A percentile compares a stretch with the other conserved stretches of the same genome.
Conservation (phyloP, 495 filamentous ascomycete species). For the Beverwykella pulmonaria region DNA sequence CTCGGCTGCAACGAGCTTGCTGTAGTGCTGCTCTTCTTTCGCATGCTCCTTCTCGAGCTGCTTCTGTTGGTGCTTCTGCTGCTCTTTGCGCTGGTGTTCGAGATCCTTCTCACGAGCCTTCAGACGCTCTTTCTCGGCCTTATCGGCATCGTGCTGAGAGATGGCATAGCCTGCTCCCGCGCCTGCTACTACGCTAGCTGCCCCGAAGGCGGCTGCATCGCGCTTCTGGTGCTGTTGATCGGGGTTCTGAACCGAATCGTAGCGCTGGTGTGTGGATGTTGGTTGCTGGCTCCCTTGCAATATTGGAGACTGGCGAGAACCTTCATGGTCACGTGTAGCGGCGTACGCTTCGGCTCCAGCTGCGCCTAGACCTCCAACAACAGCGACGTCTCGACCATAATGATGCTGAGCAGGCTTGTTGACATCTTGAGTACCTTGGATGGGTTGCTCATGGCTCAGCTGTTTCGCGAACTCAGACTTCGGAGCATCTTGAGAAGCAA, state of each 20-base stretch:
- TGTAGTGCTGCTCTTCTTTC: slow-evolving; percentile 24
- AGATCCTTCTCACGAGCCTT: slow-evolving; percentile 21
- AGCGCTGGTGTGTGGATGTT: slow-evolving; percentile 7
- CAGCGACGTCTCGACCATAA: slow-evolving; percentile 30
- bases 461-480: not conserved
- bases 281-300: slow-evolving; percentile 5
- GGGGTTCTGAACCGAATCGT: slow-evolving; percentile 23
- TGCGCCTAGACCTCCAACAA: slow-evolving; percentile 23
- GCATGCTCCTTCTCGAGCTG: slow-evolving; percentile 26
- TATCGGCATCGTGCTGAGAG: slow-evolving; percentile 37
- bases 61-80: slow-evolving; percentile 34
- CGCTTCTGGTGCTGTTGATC: slow-evolving; percentile 21
- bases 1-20: slow-evolving; percentile 21
- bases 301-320: not conserved
- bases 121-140: slow-evolving; percentile 31
- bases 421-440: not conserved
- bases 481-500: slow-evolving; percentile 2
- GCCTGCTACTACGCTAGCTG: slow-evolving; percentile 20
- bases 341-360: slow-evolving; percentile 23
- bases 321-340: not conserved
- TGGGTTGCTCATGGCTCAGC: not conserved
- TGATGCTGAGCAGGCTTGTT: slow-evolving; percentile 17
- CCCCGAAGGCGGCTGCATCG: slow-evolving; percentile 19
- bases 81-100: slow-evolving; percentile 24
- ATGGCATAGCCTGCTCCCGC: slow-evolving; percentile 27